Evolutionary conservation across 139 green algal species (phyloP), one percentile per base, ranked within the genome.

Genomic region (Chlorella sp.): DNA sequence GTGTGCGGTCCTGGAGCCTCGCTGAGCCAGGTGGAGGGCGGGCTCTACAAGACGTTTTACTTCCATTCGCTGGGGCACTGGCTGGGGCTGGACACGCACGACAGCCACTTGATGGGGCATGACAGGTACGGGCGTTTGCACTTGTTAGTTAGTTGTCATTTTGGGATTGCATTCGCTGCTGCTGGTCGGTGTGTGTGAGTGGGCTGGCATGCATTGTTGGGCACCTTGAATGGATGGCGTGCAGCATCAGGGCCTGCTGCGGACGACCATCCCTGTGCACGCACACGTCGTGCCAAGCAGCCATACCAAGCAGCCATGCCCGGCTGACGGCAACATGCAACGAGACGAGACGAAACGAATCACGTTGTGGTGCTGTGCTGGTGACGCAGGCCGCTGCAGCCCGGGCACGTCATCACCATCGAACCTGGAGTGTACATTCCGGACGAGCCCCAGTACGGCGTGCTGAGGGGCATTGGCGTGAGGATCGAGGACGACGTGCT

Each of bases 351-450:
- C n/a, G n/a, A n/a, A n/a, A n/a, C n/a, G n/a, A n/a, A n/a, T n/a
- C n/a, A n/a, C n/a, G n/a, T n/a, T n/a, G n/a, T n/a, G n/a, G n/a
- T n/a, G n/a, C n/a, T n/a, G n/a, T n/a, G n/a, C n/a, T n/a, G n/a
- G 26, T 64, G 59, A 31, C 59, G 33, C 64, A 70, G 67, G 67
- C 49, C 42, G 3, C 31, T 72, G 49, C 49, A 72, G 79, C 65
- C 80, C 27, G 88, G 90, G 4, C 77, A 89, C 31, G 80, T 90
- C 31, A 77, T 96, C 49, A 93, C 92, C 1, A 82, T 97, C 24
- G 91, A 97, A 74, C 92, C 92, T 65, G 92, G 87, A 14, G 69
- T 96, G 32, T 97, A 97, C 81, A 90, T 97, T 14, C 88, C 90
- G 0, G 78, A 92, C 60, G 73, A 86, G 6, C 73, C 74, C 2